Conservation (phyloP, 768 basidiomycete species). For the Cyclocybe cylindracea region DNA sequence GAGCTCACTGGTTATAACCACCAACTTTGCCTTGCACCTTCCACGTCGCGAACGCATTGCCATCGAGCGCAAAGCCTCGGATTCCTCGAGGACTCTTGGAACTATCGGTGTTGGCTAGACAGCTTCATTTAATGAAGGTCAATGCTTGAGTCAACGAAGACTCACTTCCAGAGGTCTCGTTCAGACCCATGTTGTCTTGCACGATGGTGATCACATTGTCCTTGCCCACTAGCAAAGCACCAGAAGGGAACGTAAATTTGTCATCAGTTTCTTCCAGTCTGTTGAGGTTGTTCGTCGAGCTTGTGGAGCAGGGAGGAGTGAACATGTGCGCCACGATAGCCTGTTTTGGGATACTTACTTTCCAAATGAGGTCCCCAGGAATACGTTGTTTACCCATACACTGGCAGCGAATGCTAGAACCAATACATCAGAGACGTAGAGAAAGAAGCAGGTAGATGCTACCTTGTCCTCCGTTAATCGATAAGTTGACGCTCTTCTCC, state of each 20-base stretch:
- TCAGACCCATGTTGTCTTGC: slow-evolving; percentile 83
- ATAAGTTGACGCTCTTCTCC: slow-evolving; percentile 68
- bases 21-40: slow-evolving; percentile 77
- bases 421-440: not conserved
- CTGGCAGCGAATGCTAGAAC: slow-evolving; percentile 75
- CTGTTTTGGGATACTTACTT: slow-evolving; percentile 48
- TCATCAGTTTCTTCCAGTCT: slow-evolving; percentile 70
- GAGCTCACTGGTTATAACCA: slow-evolving; percentile 60
- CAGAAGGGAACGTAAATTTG: slow-evolving; percentile 60
- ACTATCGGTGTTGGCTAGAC: slow-evolving; percentile 43
- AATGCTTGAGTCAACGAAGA: not conserved
- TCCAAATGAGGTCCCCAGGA: slow-evolving; percentile 73
- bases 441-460: not conserved
- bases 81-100: slow-evolving; percentile 79
- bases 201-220: slow-evolving; percentile 82
- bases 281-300: slow-evolving; percentile 66
- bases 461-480: slow-evolving; percentile 84
- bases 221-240: slow-evolving; percentile 45
- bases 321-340: not conserved
- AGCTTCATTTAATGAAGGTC: not conserved
- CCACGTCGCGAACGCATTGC: slow-evolving; percentile 60
- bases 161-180: slow-evolving; percentile 56
- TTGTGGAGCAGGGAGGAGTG: slow-evolving; percentile 17
- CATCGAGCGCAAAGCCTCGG: slow-evolving; percentile 70
- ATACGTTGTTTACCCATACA: slow-evolving; percentile 76